These are phyloP conservation scores for Penicillium sp. DNA, from an alignment of 2,329 filamentous ascomycete species.

Conservation along the genomic window DNA sequence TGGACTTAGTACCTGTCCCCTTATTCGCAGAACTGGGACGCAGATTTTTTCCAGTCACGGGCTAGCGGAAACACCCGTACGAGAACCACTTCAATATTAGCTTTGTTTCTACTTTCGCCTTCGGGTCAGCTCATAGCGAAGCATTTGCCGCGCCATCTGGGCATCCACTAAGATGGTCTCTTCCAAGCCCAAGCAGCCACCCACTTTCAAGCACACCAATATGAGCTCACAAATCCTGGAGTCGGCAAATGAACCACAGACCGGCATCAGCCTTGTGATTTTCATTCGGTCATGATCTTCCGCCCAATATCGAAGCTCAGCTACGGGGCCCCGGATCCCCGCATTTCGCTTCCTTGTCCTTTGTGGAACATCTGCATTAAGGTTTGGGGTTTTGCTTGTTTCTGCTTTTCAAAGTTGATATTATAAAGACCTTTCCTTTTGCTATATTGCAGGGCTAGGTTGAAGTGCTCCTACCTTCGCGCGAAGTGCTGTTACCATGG, in stretches of 20 bases:
- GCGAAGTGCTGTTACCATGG: not conserved
- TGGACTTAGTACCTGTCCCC: too few relatives aligned
- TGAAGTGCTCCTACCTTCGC: not conserved
- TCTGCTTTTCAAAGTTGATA: not conserved
- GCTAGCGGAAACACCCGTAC: too few relatives aligned
- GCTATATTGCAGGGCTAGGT: not conserved
- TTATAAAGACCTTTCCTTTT: not conserved
- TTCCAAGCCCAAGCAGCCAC: not conserved
- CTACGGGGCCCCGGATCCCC: not conserved
- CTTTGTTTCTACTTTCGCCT: not conserved
- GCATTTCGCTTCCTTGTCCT: not conserved
- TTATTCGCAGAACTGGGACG: too few relatives aligned
- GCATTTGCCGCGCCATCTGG: constrained; percentile 3
- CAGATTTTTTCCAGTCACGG: too few relatives aligned
- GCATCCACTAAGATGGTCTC: not conserved
- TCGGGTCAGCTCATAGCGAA: constrained; percentile 14
- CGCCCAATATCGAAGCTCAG: not conserved
- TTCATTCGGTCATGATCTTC: not conserved
- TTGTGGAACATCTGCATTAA: not conserved
- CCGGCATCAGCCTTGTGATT: not conserved
- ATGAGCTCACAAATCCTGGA: not conserved
- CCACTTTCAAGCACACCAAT: not conserved
- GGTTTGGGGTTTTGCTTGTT: not conserved
- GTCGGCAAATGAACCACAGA: constrained; percentile 1
- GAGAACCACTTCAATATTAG: too few relatives aligned